Base-by-base conservation (phyloP, 192 early-diverging fungal genomes). In the Coemansia sp. region DNA sequence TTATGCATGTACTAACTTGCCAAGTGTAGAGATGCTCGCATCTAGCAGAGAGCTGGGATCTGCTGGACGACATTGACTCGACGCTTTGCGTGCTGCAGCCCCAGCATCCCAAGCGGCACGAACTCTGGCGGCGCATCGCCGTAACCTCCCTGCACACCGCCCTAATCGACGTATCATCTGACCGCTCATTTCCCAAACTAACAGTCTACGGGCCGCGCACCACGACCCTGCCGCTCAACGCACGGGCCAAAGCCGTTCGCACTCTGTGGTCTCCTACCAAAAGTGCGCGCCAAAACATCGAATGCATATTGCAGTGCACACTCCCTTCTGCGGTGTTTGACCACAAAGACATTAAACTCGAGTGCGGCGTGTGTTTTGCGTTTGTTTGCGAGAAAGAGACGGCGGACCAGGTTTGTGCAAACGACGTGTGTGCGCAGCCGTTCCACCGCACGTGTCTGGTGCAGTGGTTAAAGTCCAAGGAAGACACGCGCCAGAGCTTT, bases 291-390 rank as follows among this genome's bases (percentile, higher is more conserved):
- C 65, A 64, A 0, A 80, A 80, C 29, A 26, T 80, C 7, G 71
- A 80, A 27, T 23, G 24, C 1, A 39, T 73, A 0, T 45, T 70
- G 39, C 62, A 19, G 3, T 53, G 62, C 18, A 32, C 23, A 27
- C 54, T 80, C 9, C 77, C 77, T 1, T 51, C 49, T 16, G 35
- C 59, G 23, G 20, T 37, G 0, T 41, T 71, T 22, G 64, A 70
- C 19, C 51, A 67, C 8, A 43, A 47, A 11, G 77, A 80, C 23
- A 50, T 64, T 12, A 69, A 61, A 27, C 59, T 80, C n/a, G 68
- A 80, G 26, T 80, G 77, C 39, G 77, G 77, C n/a, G 71, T 80
- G 7, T 80, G 77, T 47, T 62, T 80, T 52, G 52, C 71, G n/a
- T 80, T 64, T 52, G 18, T 41, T 1, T 37, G 43, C 54, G 71